phyloP scores from a whole-genome alignment of 2,329 filamentous ascomycete genomes.

The Talaromyces piceae region DNA sequence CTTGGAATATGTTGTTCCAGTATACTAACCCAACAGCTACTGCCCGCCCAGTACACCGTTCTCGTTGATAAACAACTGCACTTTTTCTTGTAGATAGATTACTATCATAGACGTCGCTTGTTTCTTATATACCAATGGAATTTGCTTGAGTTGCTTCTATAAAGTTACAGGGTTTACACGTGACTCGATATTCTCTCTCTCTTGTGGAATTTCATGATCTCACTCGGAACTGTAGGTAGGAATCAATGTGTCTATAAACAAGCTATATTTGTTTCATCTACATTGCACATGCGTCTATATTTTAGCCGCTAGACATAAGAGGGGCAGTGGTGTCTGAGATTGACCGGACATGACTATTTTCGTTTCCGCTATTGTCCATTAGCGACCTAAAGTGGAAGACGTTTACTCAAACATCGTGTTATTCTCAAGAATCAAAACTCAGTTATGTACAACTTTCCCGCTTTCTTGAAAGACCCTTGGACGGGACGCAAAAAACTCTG shows the following conservation, averaged over 20 bases:
- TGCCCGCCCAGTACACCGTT: too few relatives aligned
- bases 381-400: neutral
- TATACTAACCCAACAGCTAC: neutral
- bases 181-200: neutral
- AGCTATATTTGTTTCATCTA: too few relatives aligned
- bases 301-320: too few relatives aligned
- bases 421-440: neutral
- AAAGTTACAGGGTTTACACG: neutral
- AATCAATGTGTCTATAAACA: too few relatives aligned
- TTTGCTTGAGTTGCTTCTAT: neutral
- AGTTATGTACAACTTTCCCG: slow-evolving; percentile 26
- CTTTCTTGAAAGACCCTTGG: slow-evolving; percentile 14
- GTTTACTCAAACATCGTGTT: neutral
- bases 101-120: neutral
- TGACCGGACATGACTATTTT: too few relatives aligned
- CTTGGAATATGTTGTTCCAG: neutral
- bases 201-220: too few relatives aligned
- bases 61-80: neutral
- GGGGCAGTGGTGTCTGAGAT: too few relatives aligned
- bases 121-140: neutral
- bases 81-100: neutral
- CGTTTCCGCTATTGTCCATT: neutral
- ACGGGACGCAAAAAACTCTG: slow-evolving; percentile 19
- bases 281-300: too few relatives aligned
- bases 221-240: too few relatives aligned